Evolutionary conservation across 371 early-diverging fungal species (phyloP).

Genomic region (Circinella umbellata): DNA sequence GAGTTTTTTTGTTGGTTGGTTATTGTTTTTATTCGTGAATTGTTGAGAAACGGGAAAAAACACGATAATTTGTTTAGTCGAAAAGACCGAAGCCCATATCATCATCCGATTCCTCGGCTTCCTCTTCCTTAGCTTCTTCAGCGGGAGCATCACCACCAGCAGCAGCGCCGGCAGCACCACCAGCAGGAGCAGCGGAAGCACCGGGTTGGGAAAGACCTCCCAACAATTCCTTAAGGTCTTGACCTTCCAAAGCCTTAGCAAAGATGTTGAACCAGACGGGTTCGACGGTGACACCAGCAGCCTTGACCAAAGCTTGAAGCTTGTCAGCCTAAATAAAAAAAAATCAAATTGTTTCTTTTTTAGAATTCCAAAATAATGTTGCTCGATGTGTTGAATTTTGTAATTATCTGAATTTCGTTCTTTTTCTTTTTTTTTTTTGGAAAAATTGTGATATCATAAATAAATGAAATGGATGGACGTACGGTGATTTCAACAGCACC

Average conservation of each 20-base stretch:
- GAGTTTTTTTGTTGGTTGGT: too few relatives aligned
- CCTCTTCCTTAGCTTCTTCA: constrained; percentile 72
- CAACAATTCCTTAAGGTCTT: constrained; percentile 89
- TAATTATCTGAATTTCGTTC: too few relatives aligned
- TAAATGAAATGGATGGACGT: constrained; percentile 42
- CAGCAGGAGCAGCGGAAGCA: constrained; percentile 53
- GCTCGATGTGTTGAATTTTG: neutral
- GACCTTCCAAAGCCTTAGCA: constrained; percentile 97
- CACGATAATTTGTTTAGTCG: constrained; percentile 62
- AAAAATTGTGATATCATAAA: neutral
- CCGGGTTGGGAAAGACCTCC: constrained; percentile 84
- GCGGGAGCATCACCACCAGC: constrained; percentile 62
- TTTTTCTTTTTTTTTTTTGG: too few relatives aligned
- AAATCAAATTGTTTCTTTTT: neutral
- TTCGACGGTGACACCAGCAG: constrained; percentile 94
- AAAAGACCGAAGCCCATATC: constrained; percentile 90
- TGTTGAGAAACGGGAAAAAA: too few relatives aligned
- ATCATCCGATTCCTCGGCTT: constrained; percentile 89
- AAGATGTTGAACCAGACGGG: constrained; percentile 95
- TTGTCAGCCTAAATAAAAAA: constrained; percentile 83
- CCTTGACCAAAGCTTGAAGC: constrained; percentile 88
- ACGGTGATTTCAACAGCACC: constrained; percentile 96
- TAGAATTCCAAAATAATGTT: neutral
- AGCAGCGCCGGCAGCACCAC: constrained; percentile 60
- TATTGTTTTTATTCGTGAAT: too few relatives aligned